These are phyloP conservation scores for Eleusine indica DNA, from an alignment of 176 grass and related monocot genomes.

Conservation along the genomic window DNA sequence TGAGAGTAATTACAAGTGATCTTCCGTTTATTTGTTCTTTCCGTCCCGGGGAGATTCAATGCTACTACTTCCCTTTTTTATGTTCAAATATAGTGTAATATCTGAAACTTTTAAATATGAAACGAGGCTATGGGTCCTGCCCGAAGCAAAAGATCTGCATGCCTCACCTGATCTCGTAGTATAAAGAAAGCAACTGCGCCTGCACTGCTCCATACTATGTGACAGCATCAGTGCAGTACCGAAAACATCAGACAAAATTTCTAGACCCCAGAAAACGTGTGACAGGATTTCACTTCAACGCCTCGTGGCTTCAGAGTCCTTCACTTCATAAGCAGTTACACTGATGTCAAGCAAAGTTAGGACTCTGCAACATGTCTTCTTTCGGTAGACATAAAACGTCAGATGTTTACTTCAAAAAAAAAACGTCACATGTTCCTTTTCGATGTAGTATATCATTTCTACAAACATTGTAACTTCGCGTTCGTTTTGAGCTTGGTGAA, in stretches of 20 bases:
- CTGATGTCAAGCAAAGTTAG: constrained; percentile 35
- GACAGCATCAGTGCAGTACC: constrained; percentile 10
- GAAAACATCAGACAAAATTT: neutral
- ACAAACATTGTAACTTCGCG: neutral
- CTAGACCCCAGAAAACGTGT: neutral
- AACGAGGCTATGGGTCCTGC: neutral
- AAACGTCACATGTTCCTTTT: neutral
- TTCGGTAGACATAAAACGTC: neutral
- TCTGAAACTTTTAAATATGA: neutral
- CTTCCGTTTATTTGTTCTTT: neutral
- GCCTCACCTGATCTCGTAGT: constrained; percentile 16
- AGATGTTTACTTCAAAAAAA: neutral
- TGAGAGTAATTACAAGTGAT: neutral
- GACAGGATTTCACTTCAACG: constrained; percentile 24
- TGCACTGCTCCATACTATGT: constrained; percentile 1
- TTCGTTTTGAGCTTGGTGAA: neutral
- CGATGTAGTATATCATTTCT: too few species aligned
- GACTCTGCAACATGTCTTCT: constrained; percentile 27
- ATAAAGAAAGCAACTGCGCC: neutral
- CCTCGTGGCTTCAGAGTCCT: constrained; percentile 1
- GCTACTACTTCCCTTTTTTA: neutral
- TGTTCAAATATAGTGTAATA: too few species aligned
- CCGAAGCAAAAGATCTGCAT: constrained; percentile 1
- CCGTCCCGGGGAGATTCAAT: too few species aligned
- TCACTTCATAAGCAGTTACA: constrained; percentile 23